Base-by-base conservation (phyloP, 2,329 filamentous ascomycete species). In the Diaporthe capsici region DNA sequence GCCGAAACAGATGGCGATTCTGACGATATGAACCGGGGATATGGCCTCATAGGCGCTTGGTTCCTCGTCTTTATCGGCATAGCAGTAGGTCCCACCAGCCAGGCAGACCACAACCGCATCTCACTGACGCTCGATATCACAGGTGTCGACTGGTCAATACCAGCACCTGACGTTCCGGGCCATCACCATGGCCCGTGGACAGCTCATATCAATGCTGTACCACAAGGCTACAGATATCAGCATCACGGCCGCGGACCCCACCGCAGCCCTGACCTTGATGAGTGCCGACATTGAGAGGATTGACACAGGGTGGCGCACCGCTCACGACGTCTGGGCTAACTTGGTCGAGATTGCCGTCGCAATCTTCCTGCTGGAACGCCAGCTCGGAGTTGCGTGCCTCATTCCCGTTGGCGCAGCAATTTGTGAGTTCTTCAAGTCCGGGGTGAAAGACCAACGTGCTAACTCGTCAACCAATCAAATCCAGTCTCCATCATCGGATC, bases 321-420 rank as follows among this genome's bases (percentile, higher is more conserved):
- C 86, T 44, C 87, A 94, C 20, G 92, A 94, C 58, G 87, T 96
- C 1, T 94, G 94, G 81, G 86, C 87, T 57, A 87, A 90, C 68
- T 84, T 89, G 1, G 87, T 89, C 74, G 87, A 90, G 75, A 86
- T 90, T 34, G 85, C 84, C 10, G 90, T 92, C 4, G 88, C 91
- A 1, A 88, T 94, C 34, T 90, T 84, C 79, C 82, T 90, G 0
- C 81, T 91, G 37, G 39, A 63, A 20, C 60, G 60, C n/a, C 37
- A 63, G 39, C 60, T 63, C n/a, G 60, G 60, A 12, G 60, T 63
- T 22, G 37, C 60, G 4, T 63, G 60, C 39, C 37, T 63, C 3
- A 44, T 63, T 3, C 60, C 60, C 3, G 60, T 63, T 34, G 60
- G n/a, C 10, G 60, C 60, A 6, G 60, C 60, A 44, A 63, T 63